These are phyloP conservation scores for Ambrosia hybrid DNA, from an alignment of 140 eudicot genomes.

Conservation along the genomic window DNA sequence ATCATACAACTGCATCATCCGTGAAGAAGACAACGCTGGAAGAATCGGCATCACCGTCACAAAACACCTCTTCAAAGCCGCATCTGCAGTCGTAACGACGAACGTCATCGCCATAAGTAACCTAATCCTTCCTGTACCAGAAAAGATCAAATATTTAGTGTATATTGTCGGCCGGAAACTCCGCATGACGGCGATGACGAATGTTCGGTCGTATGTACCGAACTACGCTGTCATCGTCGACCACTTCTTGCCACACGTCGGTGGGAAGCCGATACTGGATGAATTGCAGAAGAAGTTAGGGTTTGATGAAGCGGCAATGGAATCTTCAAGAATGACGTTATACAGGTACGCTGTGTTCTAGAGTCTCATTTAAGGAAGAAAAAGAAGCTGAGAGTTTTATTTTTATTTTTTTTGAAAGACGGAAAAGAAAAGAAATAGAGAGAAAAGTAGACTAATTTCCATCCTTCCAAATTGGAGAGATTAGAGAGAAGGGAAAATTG, in stretches of 20 bases:
- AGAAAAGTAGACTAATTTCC: too few relatives aligned
- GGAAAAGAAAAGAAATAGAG: too few relatives aligned
- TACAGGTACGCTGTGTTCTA: constrained; percentile 16
- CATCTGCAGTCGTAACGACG: constrained; percentile 39
- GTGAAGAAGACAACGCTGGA: constrained; percentile 47
- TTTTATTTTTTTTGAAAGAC: too few relatives aligned
- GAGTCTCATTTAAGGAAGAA: too few relatives aligned
- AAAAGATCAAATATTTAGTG: constrained; percentile 30
- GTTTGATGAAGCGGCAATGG: constrained; percentile 46
- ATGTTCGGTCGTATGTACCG: constrained; percentile 34
- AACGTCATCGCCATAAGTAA: constrained; percentile 44
- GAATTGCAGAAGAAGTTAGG: constrained; percentile 42
- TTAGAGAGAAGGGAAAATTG: too few relatives aligned
- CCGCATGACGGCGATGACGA: constrained; percentile 23
- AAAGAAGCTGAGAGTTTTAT: too few relatives aligned
- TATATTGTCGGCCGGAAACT: constrained; percentile 26
- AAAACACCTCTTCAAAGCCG: constrained; percentile 48
- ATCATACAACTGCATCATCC: constrained; percentile 46
- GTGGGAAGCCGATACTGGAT: constrained; percentile 59
- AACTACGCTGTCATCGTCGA: constrained; percentile 41
- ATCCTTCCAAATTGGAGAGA: too few relatives aligned
- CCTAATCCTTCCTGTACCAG: constrained; percentile 43
- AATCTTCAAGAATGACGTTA: constrained; percentile 59
- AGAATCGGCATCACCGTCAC: constrained; percentile 41
- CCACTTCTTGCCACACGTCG: constrained; percentile 54